Base-by-base conservation (phyloP, 805 yeast species). In the Hanseniaspora singularis region DNA sequence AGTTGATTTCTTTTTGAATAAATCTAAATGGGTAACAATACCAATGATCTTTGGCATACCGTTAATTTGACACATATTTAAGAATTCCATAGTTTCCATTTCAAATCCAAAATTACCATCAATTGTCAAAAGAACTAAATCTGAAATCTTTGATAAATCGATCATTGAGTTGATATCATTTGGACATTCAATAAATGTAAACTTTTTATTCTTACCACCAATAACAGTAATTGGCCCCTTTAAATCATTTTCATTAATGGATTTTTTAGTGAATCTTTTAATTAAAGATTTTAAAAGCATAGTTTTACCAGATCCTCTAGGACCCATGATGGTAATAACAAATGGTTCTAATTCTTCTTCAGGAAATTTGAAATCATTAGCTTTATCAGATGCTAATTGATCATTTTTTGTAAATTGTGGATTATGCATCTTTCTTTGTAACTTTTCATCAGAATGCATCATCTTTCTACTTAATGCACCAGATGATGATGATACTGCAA, bases 21-120 rank as follows among this genome's bases (percentile, higher is more conserved):
- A 71, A 64, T 92, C 99, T 57, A 94, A 71, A 68, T 92, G 99
- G 0, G 98, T 92, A 6, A 95, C 82, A 9, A 92, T 83, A 53
- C 97, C 98, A 38, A 92, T 69, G 16, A 92, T 94, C 55, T 96
- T 76, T 34, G 99, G 99, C 88, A 92, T 92, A 64, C 98, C 99
- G 63, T 92, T 98, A 59, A 89, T 96, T 56, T 92, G 95, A 3
- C 96, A 94, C 54, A 92, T 75, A 58, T 92, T 94, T 52, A 92
- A 70, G 59, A 92, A 92, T 65, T 92, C 99, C 97, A 92, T 94
- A 8, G 98, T 92, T 65, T 92, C 99, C 99, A 92, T 92, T 68
- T 92, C 99, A 50, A 92, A 77, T 7, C 99, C 99, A 61, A 86
- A 92, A 62, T 92, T 92, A 50, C 98, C 97, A 67, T 92, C 99